A percentile compares a stretch with the other conserved stretches of the same genome.
phyloP scores from a whole-genome alignment of 2,329 filamentous ascomycete genomes.

The Erysiphe pulchra region DNA sequence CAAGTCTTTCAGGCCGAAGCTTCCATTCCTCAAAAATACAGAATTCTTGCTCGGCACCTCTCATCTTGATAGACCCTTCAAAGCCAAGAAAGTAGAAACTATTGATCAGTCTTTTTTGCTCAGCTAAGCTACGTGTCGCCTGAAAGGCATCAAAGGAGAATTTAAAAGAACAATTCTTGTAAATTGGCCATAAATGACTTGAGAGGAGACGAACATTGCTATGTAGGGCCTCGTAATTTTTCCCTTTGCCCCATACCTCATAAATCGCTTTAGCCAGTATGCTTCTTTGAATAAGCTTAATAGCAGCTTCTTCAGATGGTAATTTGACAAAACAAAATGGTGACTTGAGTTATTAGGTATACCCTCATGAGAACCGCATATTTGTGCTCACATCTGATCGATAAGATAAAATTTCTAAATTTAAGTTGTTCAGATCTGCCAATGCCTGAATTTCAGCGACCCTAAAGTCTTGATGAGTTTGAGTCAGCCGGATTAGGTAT shows the following conservation, averaged over 20 bases:
- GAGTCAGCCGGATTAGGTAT: conserved; percentile 72
- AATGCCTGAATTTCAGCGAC: conserved; percentile 62
- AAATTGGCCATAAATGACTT: conserved; percentile 37
- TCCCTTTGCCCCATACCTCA: conserved; percentile 63
- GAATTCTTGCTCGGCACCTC: conserved; percentile 46
- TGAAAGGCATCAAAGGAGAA: conserved; percentile 69
- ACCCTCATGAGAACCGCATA: conserved; percentile 1
- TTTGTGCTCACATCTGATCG: conserved; percentile 34
- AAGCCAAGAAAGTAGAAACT: conserved; percentile 58
- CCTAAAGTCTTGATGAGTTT: conserved; percentile 78
- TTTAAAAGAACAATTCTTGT: conserved; percentile 45
- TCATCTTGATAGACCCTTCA: conserved; percentile 53
- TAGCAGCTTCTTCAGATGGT: conserved; percentile 35
- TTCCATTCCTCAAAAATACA: conserved; percentile 64
- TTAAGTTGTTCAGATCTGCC: conserved; percentile 38
- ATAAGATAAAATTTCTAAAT: conserved; percentile 53
- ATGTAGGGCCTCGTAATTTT: conserved; percentile 42
- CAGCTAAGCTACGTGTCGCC: conserved; percentile 34
- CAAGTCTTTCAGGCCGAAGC: conserved; percentile 20
- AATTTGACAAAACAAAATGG: conserved; percentile 64
- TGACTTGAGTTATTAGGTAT: conserved; percentile 26
- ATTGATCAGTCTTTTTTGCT: conserved; percentile 55
- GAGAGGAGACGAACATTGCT: conserved; percentile 32
- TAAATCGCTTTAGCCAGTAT: conserved; percentile 66
- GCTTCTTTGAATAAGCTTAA: conserved; percentile 42